Percentiles rank a stretch among this genome's conserved stretches.
Conservation (phyloP, 331 rosid species). For the Stylosanthes scabra region DNA sequence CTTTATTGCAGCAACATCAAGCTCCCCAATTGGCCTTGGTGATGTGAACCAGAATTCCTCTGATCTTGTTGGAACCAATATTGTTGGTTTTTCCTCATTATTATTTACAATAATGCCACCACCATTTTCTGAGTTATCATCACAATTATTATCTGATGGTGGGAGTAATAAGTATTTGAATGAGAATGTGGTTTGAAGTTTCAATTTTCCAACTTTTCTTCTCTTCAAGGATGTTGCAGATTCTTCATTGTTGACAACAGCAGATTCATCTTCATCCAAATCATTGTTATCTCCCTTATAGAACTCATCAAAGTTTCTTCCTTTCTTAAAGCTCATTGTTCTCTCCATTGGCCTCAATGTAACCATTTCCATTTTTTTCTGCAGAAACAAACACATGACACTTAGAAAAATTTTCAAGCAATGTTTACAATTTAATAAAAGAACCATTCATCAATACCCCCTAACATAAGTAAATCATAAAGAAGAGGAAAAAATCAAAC, state of each 20-base stretch:
- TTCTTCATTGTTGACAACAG: slow-evolving; percentile 36
- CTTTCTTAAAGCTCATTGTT: slow-evolving; percentile 46
- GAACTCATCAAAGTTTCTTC: slow-evolving; percentile 28
- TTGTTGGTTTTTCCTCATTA: slow-evolving; percentile 24
- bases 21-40: slow-evolving; percentile 49
- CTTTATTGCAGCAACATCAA: slow-evolving; percentile 75
- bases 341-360: slow-evolving; percentile 37
- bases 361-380: slow-evolving; percentile 44
- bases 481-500: slow-evolving; percentile 3
- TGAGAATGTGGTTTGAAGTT: slow-evolving; percentile 49
- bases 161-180: slow-evolving; percentile 32
- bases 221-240: slow-evolving; percentile 38
- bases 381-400: slow-evolving; percentile 1
- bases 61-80: slow-evolving; percentile 20
- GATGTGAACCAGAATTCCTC: slow-evolving; percentile 36
- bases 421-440: too few relatives aligned
- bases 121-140: slow-evolving; percentile 8
- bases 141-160: slow-evolving; percentile 37
- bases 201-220: slow-evolving; percentile 46
- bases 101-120: slow-evolving; percentile 7
- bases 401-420: not conserved
- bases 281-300: slow-evolving; percentile 28
- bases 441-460: slow-evolving; percentile 5
- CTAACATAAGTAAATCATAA: not conserved
- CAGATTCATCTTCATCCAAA: slow-evolving; percentile 2